Conservation (phyloP, 2,329 filamentous ascomycete genomes). For the Triangularia verruculosa region DNA sequence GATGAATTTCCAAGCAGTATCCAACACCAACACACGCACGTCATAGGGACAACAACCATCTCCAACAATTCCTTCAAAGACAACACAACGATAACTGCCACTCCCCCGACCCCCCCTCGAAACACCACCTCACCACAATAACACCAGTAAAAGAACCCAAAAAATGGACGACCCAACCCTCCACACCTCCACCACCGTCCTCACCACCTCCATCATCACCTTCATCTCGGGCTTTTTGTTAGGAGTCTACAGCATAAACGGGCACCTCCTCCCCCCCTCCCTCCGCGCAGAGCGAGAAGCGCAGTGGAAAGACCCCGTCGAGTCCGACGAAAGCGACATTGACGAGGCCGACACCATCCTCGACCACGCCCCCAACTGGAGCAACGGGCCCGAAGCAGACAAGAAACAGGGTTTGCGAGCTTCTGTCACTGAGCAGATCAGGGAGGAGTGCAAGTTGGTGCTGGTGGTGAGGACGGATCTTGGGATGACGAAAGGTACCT, state of each 20-base stretch:
- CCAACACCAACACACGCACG: not conserved
- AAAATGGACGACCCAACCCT: slow-evolving; percentile 11
- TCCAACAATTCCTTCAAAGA: not conserved
- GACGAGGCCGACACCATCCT: slow-evolving; percentile 58
- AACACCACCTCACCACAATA: not conserved
- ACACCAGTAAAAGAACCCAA: no score
- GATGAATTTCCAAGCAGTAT: not conserved
- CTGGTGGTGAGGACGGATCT: slow-evolving; percentile 90
- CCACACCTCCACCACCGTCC: slow-evolving; percentile 45
- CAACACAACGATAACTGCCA: not conserved
- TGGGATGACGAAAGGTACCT: slow-evolving; percentile 90
- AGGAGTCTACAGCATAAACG: slow-evolving; percentile 67
- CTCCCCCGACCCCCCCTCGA: not conserved
- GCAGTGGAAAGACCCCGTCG: slow-evolving; percentile 58
- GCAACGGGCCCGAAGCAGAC: slow-evolving; percentile 60
- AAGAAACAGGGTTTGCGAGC: slow-evolving; percentile 52
- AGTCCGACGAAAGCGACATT: slow-evolving; percentile 67
- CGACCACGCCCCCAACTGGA: slow-evolving; percentile 67
- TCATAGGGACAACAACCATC: not conserved
- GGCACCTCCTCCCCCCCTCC: slow-evolving; percentile 56
- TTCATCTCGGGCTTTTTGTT: slow-evolving; percentile 78
- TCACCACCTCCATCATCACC: slow-evolving; percentile 71
- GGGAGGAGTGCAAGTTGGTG: slow-evolving; percentile 90
- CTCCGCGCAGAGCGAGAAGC: slow-evolving; percentile 55
- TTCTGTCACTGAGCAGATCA: slow-evolving; percentile 27